Base-by-base conservation (phyloP, 164 flowering plant genomes). In the Magnolia changhungtana region DNA sequence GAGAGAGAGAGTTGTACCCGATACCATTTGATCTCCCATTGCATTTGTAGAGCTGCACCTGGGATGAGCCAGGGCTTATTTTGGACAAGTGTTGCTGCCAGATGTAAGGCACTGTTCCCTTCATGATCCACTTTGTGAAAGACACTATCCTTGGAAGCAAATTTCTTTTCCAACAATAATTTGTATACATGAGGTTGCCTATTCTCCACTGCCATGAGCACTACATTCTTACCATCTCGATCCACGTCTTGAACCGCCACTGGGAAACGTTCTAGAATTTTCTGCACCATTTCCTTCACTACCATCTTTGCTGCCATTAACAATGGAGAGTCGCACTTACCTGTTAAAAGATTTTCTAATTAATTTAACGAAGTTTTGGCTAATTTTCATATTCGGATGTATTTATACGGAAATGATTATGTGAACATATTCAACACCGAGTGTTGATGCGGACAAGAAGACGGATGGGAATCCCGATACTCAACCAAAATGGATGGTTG, bases 1-100 rank as follows among this genome's bases (percentile, higher is more conserved):
- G 66, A 59, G 59, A 72, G 61, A 67, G 45, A 29, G 14, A n/a
- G n/a, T 1, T 63, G n/a, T 74, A 86, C 90, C 88, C 85, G 59
- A 64, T 75, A 86, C 90, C 90, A 88, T 78, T 80, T 83, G 74
- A 80, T 72, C 78, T 88, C 87, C 86, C 87, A 86, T 68, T 83
- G 87, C 88, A 88, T 82, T 55, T 86, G 86, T 52, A 86, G 50
- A 1, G 90, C 87, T 51, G 85, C 82, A 0, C 88, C 88, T 7
- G 86, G 83, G 66, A 82, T 82, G 11, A 68, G 83, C 90, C 88
- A 80, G 13, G 88, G 89, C 31, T 66, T 59, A 49, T 82, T 14
- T 8, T 74, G 69, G 63, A 80, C 82, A 0, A 80, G 64, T 59
- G 9, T 82, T 2, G 86, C 88, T 0, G 89, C 89, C 0, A 85